phyloP scores from a whole-genome alignment of 2,329 filamentous ascomycete species.

The Teratosphaeria pseudoeucalypti region DNA sequence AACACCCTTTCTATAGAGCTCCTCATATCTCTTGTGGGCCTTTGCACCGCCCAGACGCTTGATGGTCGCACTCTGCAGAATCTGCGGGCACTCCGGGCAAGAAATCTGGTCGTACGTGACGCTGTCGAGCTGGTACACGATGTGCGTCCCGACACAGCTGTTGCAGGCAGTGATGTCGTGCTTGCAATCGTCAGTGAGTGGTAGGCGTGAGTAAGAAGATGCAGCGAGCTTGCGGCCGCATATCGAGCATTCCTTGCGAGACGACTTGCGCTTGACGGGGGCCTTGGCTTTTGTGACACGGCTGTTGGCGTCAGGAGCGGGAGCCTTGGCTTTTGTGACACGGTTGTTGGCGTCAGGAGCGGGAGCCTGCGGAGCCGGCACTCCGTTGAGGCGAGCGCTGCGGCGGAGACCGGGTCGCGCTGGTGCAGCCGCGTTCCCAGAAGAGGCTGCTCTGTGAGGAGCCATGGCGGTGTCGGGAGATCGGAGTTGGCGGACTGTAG shows the following conservation, averaged over 20 bases:
- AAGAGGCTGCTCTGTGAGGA: not conserved
- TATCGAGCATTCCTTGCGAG: not conserved
- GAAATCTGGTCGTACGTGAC: conserved; percentile 23
- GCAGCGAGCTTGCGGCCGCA: not conserved
- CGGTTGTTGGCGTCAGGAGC: not conserved
- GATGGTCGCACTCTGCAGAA: conserved; percentile 35
- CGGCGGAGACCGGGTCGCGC: not conserved
- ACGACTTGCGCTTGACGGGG: not conserved
- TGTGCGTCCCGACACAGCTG: not conserved
- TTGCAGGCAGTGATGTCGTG: not conserved
- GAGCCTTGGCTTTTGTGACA: not conserved
- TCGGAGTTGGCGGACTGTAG: not conserved
- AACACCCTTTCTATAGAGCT: conserved; percentile 5
- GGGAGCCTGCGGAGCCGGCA: not conserved
- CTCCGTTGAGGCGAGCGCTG: not conserved
- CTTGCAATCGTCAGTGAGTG: conserved; percentile 9
- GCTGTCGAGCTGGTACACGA: conserved; percentile 9
- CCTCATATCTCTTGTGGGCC: conserved; percentile 29
- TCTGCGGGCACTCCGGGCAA: conserved; percentile 40
- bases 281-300: not conserved
- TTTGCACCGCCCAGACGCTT: conserved; percentile 32
- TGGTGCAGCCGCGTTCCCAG: not conserved
- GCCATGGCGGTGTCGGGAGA: not conserved
- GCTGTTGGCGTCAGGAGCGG: not conserved
- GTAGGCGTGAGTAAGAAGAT: not conserved